These are phyloP conservation scores for Diutina pseudorugosa DNA, from an alignment of 1,139 yeast species.

Conservation along the genomic window DNA sequence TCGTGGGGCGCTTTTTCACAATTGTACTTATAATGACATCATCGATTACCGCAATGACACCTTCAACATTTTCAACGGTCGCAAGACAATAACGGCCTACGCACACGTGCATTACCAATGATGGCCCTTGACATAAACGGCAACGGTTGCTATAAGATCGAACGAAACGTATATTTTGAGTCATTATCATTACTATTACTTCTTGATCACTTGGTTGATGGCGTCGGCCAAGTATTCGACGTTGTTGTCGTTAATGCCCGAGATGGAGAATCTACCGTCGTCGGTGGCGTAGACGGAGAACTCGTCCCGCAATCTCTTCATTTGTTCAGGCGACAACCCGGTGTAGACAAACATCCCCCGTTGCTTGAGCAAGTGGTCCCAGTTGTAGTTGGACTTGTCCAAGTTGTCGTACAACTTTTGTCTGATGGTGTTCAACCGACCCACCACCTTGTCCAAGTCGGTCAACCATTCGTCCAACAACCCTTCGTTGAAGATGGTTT, in stretches of 20 bases:
- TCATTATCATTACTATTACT: neutral
- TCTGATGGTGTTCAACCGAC: conserved; percentile 69
- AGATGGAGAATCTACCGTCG: conserved; percentile 87
- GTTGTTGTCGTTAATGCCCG: conserved; percentile 73
- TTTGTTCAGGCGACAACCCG: conserved; percentile 64
- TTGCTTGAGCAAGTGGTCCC: conserved; percentile 83
- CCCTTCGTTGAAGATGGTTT: conserved; percentile 51
- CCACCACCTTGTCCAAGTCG: conserved; percentile 69
- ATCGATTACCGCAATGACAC: no score
- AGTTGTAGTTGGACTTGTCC: conserved; percentile 46
- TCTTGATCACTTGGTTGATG: conserved; percentile 43
- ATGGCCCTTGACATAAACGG: no score
- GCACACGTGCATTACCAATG: no score
- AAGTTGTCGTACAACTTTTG: conserved; percentile 45
- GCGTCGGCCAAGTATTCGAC: conserved; percentile 76
- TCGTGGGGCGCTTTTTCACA: no score
- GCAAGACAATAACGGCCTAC: no score
- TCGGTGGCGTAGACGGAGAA: conserved; percentile 74
- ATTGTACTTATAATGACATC: no score
- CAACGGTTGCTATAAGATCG: no score
- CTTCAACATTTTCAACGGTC: no score
- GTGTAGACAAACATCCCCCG: conserved; percentile 97
- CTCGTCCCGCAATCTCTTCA: conserved; percentile 52
- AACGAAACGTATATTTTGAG: neutral
- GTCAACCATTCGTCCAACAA: conserved; percentile 64